Base-by-base conservation (phyloP, 306 rosid species). In the Mimosa bimucronata region DNA sequence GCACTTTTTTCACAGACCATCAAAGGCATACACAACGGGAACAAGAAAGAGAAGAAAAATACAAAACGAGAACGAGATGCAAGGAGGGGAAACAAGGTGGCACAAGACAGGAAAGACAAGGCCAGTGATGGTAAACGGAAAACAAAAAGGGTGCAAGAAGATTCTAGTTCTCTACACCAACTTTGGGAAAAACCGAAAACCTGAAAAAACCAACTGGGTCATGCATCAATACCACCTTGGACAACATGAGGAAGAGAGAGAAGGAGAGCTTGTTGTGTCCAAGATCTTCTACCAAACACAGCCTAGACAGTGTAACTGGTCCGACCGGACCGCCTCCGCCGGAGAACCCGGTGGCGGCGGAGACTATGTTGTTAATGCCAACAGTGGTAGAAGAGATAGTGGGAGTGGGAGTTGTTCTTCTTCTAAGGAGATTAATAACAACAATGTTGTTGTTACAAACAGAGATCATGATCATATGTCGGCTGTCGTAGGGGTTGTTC, bases 141-240 rank as follows among this genome's bases (percentile, higher is more conserved):
- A 87, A 73, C 97, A 92, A 31, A 92, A 90, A 37, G 97, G 97
- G 0, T 92, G 97, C 88, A 92, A 92, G 86, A 92, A 92, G 74
- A 92, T 92, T 60, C 81, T 92, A 0, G 97, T 92, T 0, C 89
- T 92, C 34, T 92, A 92, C 70, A 92, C 97, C 5, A 92, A 92
- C 53, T 92, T 92, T 12, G 97, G 97, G 0, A 92, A 92, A 73
- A 92, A 92, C 48, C 38, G 97, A 21, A 92, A 92, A 55, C 97
- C 97, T 0, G 94, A 92, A 74, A 92, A 92, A 79, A 92, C 97
- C 16, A 92, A 88, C 71, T 92, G 97, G 97, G 97, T 92, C 19
- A 92, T 92, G 97, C 97, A 92, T 13, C 97, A 92, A 15, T 92
- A 92, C 87, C 97, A 92, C 74, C 81, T 92, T 18, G 97, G 97